Percentiles rank a stretch among this genome's conserved stretches.
Evolutionary conservation across 805 yeast species (phyloP).

Genomic region (Lachancea mirantina): DNA sequence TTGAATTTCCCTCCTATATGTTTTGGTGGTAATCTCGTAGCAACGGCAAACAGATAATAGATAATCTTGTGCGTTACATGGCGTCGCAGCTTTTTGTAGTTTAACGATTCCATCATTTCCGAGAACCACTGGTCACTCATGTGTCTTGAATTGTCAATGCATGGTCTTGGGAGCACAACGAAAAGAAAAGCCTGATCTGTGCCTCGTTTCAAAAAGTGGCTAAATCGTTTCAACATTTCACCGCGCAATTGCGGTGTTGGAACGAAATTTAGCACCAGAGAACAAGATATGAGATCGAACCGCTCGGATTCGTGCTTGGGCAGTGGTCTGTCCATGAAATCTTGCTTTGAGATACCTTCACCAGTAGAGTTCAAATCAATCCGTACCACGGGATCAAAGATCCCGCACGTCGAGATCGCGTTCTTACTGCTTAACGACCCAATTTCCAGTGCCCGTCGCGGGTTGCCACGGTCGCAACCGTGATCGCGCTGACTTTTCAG

Average conservation of each 20-base stretch:
- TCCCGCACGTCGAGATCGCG: slow-evolving; percentile 50
- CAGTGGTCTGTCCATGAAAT: slow-evolving; percentile 70
- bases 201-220: slow-evolving; percentile 43
- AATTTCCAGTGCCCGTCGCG: slow-evolving; percentile 57
- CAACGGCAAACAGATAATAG: slow-evolving; percentile 63
- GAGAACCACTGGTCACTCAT: slow-evolving; percentile 40
- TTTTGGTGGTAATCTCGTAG: no score
- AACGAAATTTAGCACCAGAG: slow-evolving; percentile 83
- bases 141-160: slow-evolving; percentile 77
- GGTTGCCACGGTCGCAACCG: no score
- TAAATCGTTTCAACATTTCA: slow-evolving; percentile 59
- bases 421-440: slow-evolving; percentile 73
- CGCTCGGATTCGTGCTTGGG: slow-evolving; percentile 41
- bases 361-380: slow-evolving; percentile 76
- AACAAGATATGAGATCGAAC: slow-evolving; percentile 70
- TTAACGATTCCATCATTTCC: slow-evolving; percentile 50
- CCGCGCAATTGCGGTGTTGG: slow-evolving; percentile 68
- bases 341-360: slow-evolving; percentile 67
- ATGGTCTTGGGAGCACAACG: slow-evolving; percentile 83
- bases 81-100: slow-evolving; percentile 42
- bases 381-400: slow-evolving; percentile 47
- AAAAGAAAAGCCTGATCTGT: slow-evolving; percentile 40
- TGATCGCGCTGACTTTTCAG: slow-evolving; percentile 1
- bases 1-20: no score
- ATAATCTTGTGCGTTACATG: slow-evolving; percentile 65